phyloP scores from a whole-genome alignment of 768 basidiomycete species.

The Pholiota microspora region DNA sequence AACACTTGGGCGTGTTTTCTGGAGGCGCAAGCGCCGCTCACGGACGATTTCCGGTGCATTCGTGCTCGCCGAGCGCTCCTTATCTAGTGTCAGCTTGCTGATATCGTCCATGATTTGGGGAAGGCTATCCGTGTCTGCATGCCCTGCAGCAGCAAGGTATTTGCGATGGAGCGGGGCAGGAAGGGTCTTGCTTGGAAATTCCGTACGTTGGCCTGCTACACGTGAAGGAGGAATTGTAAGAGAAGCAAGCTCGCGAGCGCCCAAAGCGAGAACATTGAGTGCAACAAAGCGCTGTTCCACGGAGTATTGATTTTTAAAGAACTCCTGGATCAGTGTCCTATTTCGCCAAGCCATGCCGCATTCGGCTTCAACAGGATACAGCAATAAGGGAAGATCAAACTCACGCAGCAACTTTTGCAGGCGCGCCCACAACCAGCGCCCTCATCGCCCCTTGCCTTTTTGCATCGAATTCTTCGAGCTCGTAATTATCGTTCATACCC shows the following conservation, averaged over 20 bases:
- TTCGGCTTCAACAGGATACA: not conserved
- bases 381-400: constrained; percentile 33
- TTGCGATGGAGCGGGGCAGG: constrained; percentile 69
- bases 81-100: constrained; percentile 60
- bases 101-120: constrained; percentile 63
- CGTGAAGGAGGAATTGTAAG: constrained; percentile 36
- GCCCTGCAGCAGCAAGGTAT: constrained; percentile 45
- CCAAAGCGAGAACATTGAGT: constrained; percentile 82
- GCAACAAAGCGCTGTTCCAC: constrained; percentile 81
- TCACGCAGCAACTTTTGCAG: constrained; percentile 77
- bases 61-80: constrained; percentile 46
- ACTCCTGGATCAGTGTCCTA: constrained; percentile 86
- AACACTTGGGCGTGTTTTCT: constrained; percentile 39
- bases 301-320: constrained; percentile 93
- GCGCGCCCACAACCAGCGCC: constrained; percentile 80
- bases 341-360: not conserved
- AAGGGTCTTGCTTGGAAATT: constrained; percentile 82
- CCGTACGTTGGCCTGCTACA: constrained; percentile 30
- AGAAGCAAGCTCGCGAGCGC: constrained; percentile 77
- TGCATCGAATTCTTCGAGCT: constrained; percentile 75
- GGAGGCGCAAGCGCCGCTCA: constrained; percentile 72
- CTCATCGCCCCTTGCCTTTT: constrained; percentile 75
- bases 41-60: constrained; percentile 62
- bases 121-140: constrained; percentile 40
- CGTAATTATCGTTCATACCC: constrained; percentile 78